A percentile compares a stretch with the other conserved stretches of the same genome.
Evolutionary conservation across 768 basidiomycete species (phyloP).

Genomic region (Panellus pusillus): DNA sequence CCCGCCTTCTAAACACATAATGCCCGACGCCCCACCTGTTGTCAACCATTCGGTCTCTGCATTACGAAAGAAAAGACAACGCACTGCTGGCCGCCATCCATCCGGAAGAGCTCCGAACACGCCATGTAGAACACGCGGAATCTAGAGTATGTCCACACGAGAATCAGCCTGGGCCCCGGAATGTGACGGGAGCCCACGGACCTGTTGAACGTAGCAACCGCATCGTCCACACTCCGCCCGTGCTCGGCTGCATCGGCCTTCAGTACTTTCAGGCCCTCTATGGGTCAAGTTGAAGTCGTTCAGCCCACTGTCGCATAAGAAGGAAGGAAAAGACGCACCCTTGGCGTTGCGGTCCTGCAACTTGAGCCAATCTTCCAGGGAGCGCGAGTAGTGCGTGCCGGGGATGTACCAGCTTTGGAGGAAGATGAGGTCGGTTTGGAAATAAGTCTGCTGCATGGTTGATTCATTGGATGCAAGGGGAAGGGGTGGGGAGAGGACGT

Average conservation of each 20-base stretch:
- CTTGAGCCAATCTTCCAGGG: conserved; percentile 65
- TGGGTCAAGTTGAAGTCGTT: no score
- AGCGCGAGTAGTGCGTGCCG: conserved; percentile 63
- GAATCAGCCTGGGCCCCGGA: background rate
- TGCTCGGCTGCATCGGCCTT: conserved; percentile 47
- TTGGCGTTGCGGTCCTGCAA: conserved; percentile 54
- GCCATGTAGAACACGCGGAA: conserved; percentile 75
- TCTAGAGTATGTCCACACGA: conserved; percentile 27
- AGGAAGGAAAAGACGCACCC: conserved; percentile 29
- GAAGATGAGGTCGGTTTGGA: conserved; percentile 62
- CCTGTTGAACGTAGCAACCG: conserved; percentile 60
- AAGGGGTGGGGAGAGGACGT: conserved; percentile 13
- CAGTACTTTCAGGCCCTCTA: conserved; percentile 48
- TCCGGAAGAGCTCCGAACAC: conserved; percentile 66
- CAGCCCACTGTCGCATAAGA: no score
- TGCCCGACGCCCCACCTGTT: conserved; percentile 58
- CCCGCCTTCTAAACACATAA: conserved; percentile 45
- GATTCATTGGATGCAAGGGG: background rate
- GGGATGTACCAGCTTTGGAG: conserved; percentile 61
- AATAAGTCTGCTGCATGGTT: conserved; percentile 46
- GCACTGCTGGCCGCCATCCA: conserved; percentile 62
- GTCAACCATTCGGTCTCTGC: background rate
- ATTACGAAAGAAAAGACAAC: conserved; percentile 27
- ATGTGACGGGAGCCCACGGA: conserved; percentile 13
- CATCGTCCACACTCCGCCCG: conserved; percentile 48